phyloP scores from a whole-genome alignment of 768 basidiomycete genomes.

The Mycena vulgaris region DNA sequence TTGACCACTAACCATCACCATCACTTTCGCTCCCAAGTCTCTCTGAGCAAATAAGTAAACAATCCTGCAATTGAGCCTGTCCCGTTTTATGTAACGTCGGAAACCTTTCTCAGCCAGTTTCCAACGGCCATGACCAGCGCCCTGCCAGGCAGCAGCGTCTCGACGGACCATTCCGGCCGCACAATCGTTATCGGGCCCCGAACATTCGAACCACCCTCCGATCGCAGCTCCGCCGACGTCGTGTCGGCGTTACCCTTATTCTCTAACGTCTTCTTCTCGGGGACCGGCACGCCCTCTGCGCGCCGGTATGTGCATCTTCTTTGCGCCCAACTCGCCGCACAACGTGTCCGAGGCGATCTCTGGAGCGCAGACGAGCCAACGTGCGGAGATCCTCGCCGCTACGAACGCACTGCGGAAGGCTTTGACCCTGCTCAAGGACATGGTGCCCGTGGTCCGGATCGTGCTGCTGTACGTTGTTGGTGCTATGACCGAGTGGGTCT shows the following conservation, averaged over 20 bases:
- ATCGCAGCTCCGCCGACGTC: conserved; percentile 20
- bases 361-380: conserved; percentile 34
- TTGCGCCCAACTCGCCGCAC: conserved; percentile 35
- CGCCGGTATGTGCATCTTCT: conserved; percentile 33
- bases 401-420: conserved; percentile 25
- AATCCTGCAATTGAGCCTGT: too few species aligned
- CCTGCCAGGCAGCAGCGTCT: conserved; percentile 29
- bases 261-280: conserved; percentile 27
- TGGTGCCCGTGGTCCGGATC: conserved; percentile 9
- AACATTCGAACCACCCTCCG: conserved; percentile 28
- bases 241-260: conserved; percentile 23
- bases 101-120: conserved; percentile 27
- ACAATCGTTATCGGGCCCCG: conserved; percentile 32
- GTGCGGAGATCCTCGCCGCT: conserved; percentile 35
- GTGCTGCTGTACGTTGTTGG: conserved; percentile 35
- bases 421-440: background rate
- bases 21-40: too few species aligned
- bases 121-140: conserved; percentile 15
- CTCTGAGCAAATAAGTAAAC: too few species aligned
- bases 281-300: conserved; percentile 30
- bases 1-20: too few species aligned
- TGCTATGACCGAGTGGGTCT: conserved; percentile 36
- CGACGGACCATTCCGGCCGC: conserved; percentile 31
- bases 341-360: conserved; percentile 29
- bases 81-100: too few species aligned